Evolutionary conservation across 345 rosid species (phyloP), one percentile per base, ranked within the genome.

Genomic region (Salix suchowensis): DNA sequence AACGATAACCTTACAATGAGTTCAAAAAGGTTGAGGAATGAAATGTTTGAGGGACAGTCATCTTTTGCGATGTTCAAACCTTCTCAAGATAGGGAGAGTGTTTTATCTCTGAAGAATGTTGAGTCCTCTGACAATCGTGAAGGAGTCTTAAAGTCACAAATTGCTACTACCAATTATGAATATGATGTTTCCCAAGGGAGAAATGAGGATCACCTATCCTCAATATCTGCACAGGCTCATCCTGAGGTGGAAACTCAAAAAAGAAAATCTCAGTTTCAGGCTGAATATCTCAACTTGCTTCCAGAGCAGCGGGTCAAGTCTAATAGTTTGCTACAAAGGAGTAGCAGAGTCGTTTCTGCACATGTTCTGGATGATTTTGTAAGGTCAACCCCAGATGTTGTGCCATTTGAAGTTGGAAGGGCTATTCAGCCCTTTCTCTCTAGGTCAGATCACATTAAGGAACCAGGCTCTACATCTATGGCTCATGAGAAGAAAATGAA

Each of bases 331-430:
- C 69, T 65, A 68, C 78, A 74, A 58, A 68, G 75, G 71, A 73
- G 74, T 65, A 74, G 50, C 68, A 67, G 79, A 34, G 78, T 69
- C 46, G 71, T 80, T 74, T 86, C 86, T 13, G 46, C 52, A 39
- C 75, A 76, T 79, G 75, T 73, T 19, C 54, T 78, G 64, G 79
- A 70, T 40, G 79, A 83, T 42, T 10, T 40, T 75, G 76, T 74
- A 10, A 88, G 85, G 28, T 82, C 90, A 42, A 84, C 85, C 81
- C 88, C 89, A 67, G 83, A 82, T 81, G 23, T 69, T 86, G 79
- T 84, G 71, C 83, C 79, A 21, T 62, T 36, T 76, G 37, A 78
- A 37, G 64, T 72, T 14, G 73, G 71, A 76, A 77, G 79, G 74
- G 70, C 81, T 44, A 42, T 40, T 24, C 78, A 72, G 48, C 68